Percentiles rank a stretch among this genome's conserved stretches.
These are phyloP conservation scores for Mucor velutinosus DNA, from an alignment of 371 early-diverging fungal genomes.

Conservation along the genomic window DNA sequence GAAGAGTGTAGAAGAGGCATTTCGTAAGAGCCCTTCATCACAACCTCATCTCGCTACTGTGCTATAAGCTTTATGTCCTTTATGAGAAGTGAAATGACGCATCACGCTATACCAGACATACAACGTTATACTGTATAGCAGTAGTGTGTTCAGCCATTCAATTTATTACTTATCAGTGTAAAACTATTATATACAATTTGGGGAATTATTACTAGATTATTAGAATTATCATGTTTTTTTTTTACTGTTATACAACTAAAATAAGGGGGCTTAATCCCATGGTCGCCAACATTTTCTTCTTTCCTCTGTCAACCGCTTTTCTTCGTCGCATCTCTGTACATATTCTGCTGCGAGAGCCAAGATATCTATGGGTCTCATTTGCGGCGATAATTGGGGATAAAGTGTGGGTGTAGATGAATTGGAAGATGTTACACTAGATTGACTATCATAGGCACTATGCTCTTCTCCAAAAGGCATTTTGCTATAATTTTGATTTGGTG, in stretches of 20 bases:
- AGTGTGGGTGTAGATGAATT: conserved; percentile 33
- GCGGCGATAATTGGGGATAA: conserved; percentile 27
- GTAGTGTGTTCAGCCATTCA: background rate
- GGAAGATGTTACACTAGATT: conserved; percentile 37
- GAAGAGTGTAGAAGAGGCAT: no score
- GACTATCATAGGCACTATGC: conserved; percentile 14
- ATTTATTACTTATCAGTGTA: background rate
- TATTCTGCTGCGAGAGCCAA: conserved; percentile 54
- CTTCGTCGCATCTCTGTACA: conserved; percentile 48
- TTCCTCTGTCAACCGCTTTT: conserved; percentile 29
- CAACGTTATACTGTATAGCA: background rate
- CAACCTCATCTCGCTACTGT: no score
- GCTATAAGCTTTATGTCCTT: no score
- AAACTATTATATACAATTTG: background rate
- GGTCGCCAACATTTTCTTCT: conserved; percentile 26
- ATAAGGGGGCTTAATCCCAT: conserved; percentile 14
- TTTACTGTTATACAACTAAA: background rate
- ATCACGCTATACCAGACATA: no score
- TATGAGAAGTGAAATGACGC: no score
- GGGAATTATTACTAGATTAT: background rate
- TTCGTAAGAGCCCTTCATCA: no score
- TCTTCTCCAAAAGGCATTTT: conserved; percentile 7
- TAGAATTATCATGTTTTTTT: background rate
- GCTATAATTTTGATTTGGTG: background rate
- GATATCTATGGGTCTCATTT: conserved; percentile 48